Base-by-base conservation (phyloP, 345 rosid species). In the Moricandia arvensis region DNA sequence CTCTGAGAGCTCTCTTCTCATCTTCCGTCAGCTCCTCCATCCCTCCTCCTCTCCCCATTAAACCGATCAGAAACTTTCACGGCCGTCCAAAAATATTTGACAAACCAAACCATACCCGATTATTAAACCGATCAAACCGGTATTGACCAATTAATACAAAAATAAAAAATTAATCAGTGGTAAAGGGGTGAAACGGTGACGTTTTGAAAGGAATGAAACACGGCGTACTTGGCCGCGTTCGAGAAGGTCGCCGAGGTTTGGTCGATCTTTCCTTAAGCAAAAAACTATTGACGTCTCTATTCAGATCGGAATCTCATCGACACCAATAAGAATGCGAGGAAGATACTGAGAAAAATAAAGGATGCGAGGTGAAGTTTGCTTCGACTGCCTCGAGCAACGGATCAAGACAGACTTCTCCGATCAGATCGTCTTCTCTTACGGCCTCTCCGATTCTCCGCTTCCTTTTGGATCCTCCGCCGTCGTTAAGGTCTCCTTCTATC, bases 1-100 rank as follows among this genome's bases (percentile, higher is more conserved):
- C 99, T 67, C 99, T 84, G 1, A 95, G 88, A 64, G 97, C 99
- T 79, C 54, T 87, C 74, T 79, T 88, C 70, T 90, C 99, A 75
- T 95, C 97, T 83, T 95, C 99, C 80, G 86, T 90, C 37, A 92
- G 83, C 61, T 74, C 88, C 73, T 88, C 90, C 21, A 49, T 76
- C 31, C 65, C 76, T 41, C 71, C 70, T 65, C 76, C 71, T 33
- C 76, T 43, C 45, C 68, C 71, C 43, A 51, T n/a, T n/a, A n/a
- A n/a, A n/a, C n/a, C n/a, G n/a, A n/a, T n/a, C 79, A 43, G 2
- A 8, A 7, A 12, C 51, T 43, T 47, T 47, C 53, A 47, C 53
- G 18, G 18, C 53, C 53, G 53, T 47, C 53, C n/a, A n/a, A n/a
- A n/a, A n/a, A n/a, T n/a, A n/a, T n/a, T n/a, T n/a, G n/a, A n/a